Conservation (phyloP, 768 basidiomycete genomes). For the Lyophyllum atratum region DNA sequence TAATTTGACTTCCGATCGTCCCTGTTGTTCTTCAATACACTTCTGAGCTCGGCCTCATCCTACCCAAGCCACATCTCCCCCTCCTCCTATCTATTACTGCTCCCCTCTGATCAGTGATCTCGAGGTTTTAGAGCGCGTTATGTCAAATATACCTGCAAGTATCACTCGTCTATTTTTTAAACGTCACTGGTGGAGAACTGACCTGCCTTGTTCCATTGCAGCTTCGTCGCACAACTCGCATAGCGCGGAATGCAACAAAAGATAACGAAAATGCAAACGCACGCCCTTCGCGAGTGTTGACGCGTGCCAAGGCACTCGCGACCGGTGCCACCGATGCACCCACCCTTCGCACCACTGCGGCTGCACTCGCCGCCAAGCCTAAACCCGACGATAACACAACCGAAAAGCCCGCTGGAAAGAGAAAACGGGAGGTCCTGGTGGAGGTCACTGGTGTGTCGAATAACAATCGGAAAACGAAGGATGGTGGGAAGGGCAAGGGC, state of each 20-base stretch:
- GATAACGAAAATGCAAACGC: conserved; percentile 74
- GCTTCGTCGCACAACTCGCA: conserved; percentile 68
- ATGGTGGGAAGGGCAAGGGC: conserved; percentile 37
- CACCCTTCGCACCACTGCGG: conserved; percentile 31
- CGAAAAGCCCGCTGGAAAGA: conserved; percentile 56
- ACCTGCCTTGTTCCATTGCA: conserved; percentile 24
- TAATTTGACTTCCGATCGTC: conserved; percentile 11
- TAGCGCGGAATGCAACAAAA: conserved; percentile 52
- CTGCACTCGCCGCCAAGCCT: conserved; percentile 44
- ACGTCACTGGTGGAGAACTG: neutral
- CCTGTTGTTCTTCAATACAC: conserved; percentile 2
- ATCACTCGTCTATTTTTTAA: neutral
- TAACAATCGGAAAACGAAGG: conserved; percentile 28
- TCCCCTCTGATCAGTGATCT: conserved; percentile 2
- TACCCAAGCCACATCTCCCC: neutral
- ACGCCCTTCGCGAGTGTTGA: conserved; percentile 50
- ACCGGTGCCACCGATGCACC: conserved; percentile 34
- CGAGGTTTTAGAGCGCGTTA: neutral
- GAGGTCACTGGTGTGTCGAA: conserved; percentile 58
- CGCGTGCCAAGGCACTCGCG: conserved; percentile 60
- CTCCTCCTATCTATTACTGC: neutral
- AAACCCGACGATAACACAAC: conserved; percentile 24
- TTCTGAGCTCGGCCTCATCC: neutral
- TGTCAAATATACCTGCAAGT: conserved; percentile 39
- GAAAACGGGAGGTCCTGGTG: conserved; percentile 74